Evolutionary conservation across 306 rosid genomes (phyloP).

Genomic region (Ormosia emarginata): DNA sequence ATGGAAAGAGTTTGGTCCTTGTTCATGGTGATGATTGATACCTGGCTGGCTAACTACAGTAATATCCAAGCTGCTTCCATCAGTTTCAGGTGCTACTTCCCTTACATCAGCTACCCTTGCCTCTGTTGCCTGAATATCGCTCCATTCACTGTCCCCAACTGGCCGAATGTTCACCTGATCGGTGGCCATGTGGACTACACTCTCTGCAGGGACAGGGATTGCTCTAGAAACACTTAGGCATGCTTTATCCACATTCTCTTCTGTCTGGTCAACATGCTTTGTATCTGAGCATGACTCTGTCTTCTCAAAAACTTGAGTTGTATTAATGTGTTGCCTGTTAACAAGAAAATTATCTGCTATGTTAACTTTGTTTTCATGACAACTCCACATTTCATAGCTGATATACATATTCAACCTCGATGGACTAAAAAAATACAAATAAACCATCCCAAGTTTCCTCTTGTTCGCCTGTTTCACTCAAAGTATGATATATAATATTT

Average conservation of each 20-base stretch:
- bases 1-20: constrained; percentile 58
- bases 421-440: neutral
- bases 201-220: constrained; percentile 63
- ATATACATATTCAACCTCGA: neutral
- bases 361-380: constrained; percentile 13
- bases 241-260: constrained; percentile 93
- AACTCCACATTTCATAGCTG: constrained; percentile 20
- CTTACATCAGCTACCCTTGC: constrained; percentile 90
- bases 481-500: neutral
- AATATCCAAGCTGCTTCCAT: constrained; percentile 88
- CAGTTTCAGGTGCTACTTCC: constrained; percentile 73
- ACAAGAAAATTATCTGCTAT: constrained; percentile 6
- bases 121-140: constrained; percentile 91
- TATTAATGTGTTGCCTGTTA: constrained; percentile 76
- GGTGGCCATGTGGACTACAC: constrained; percentile 69
- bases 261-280: constrained; percentile 81
- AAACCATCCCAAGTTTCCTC: neutral
- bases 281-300: constrained; percentile 85
- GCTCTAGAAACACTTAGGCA: constrained; percentile 85
- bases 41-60: constrained; percentile 80
- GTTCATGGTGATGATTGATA: constrained; percentile 61
- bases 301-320: constrained; percentile 80
- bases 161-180: constrained; percentile 61
- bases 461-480: neutral
- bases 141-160: constrained; percentile 80